Evolutionary conservation across 371 early-diverging fungal genomes (phyloP), one percentile per base, ranked within the genome.

Genomic region (Capniomyces stellatus): DNA sequence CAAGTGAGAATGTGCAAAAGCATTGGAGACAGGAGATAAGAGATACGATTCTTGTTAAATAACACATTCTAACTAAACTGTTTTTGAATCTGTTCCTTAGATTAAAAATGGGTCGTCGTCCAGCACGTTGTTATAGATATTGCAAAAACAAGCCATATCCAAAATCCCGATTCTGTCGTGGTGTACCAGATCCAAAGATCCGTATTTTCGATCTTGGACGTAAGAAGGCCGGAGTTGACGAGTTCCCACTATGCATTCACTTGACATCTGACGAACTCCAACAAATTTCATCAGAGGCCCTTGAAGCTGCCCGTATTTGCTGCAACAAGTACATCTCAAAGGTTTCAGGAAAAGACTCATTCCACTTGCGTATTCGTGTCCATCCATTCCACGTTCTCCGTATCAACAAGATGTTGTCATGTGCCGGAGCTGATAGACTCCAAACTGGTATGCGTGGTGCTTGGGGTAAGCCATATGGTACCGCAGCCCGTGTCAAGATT

Each of bases 401-500:
- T 72, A 99, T 99, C 87, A 99, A 99, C 87, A 99, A 99, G 83
- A 99, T 99, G 99, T 87, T 99, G 85, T 98, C 98, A 61, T 99
- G 99, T 77, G 99, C 99, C 68, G 99, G 99, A 78, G 99, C 99
- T 67, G 99, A 99, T 64, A 75, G 99, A 77, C 86, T 99, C 67
- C 99, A 99, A 79, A 91, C 90, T 61, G 99, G 99, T 83, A 99
- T 99, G 99, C 91, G 99, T 79, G 98, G 98, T 74, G 98, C 98
- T 66, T 99, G 83, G 72, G 99, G 99, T 67, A 99, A 99, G 86
- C 98, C 99, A 66, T 81, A 85, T 61, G 98, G 99, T 70, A 79
- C 84, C 58, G 98, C 90, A 59, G 99, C 99, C 59, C 92, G 99
- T 77, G 98, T 99, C 71, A 78, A 92, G 80, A 94, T 98, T 78